These are phyloP conservation scores for Pogostemon cablin DNA, from an alignment of 257 asterid genomes.

Conservation along the genomic window DNA sequence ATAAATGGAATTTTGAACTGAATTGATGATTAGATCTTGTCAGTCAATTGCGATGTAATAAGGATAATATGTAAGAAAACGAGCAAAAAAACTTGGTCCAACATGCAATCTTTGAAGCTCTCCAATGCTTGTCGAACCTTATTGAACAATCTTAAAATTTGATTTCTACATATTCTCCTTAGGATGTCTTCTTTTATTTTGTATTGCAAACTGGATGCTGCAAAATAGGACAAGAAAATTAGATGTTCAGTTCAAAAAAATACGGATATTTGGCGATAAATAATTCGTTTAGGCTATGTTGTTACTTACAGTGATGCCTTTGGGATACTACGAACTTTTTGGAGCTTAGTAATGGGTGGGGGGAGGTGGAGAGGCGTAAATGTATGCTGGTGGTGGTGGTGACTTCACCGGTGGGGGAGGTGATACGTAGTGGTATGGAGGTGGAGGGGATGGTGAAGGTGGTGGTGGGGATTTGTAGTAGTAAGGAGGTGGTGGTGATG, in stretches of 20 bases:
- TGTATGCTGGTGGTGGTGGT: conserved; percentile 41
- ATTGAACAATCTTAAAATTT: conserved; percentile 23
- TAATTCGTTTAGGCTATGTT: not conserved
- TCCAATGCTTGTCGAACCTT: conserved; percentile 39
- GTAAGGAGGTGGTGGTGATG: conserved; percentile 24
- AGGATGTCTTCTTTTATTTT: conserved; percentile 40
- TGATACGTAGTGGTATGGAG: conserved; percentile 33
- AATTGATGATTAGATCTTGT: no score
- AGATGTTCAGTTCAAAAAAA: not conserved
- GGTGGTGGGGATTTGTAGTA: conserved; percentile 34
- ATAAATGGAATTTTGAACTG: no score
- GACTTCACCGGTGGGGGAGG: conserved; percentile 40
- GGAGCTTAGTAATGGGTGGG: conserved; percentile 42
- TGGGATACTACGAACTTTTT: not conserved
- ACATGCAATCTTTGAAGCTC: conserved; percentile 27
- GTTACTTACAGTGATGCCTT: conserved; percentile 43
- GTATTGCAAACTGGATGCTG: conserved; percentile 35
- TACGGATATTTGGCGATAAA: not conserved
- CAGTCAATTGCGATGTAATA: not conserved
- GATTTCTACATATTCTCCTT: conserved; percentile 23
- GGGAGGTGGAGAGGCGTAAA: conserved; percentile 56
- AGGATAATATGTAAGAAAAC: conserved; percentile 36
- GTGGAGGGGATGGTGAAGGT: conserved; percentile 32
- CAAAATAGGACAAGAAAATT: conserved; percentile 15
- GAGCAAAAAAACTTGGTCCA: conserved; percentile 37